Percentiles rank a stretch among this genome's conserved stretches.
Evolutionary conservation across 495 filamentous ascomycete species (phyloP).

Genomic region (Hyaloscypha hepaticicola): DNA sequence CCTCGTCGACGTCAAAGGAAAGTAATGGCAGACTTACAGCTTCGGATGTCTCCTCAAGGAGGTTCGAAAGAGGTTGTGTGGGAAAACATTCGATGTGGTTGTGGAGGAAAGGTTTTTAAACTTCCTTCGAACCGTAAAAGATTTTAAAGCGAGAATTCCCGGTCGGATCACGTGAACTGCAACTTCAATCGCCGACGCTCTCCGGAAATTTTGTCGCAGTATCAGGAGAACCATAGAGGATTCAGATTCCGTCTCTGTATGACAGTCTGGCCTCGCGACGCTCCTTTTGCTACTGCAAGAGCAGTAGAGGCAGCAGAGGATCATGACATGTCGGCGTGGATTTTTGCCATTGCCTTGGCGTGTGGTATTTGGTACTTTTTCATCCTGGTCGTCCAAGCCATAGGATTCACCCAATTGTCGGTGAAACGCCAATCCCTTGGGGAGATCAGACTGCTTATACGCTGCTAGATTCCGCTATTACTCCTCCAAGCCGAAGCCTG

Average conservation of each 20-base stretch:
- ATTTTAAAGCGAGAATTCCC: conserved; percentile 22
- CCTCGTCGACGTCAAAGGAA: conserved; percentile 11
- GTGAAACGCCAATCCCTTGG: conserved; percentile 18
- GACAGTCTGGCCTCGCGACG: neutral
- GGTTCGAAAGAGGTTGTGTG: conserved; percentile 11
- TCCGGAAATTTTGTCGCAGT: conserved; percentile 9
- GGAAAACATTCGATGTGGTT: conserved; percentile 8
- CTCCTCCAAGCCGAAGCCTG: conserved; percentile 41
- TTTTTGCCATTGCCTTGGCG: conserved; percentile 42
- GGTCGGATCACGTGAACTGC: conserved; percentile 15
- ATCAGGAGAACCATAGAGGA: neutral
- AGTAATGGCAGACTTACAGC: conserved; percentile 29
- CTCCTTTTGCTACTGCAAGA: conserved; percentile 17
- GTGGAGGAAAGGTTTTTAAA: neutral
- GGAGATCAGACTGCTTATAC: conserved; percentile 21
- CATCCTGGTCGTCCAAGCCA: conserved; percentile 47
- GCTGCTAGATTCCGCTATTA: conserved; percentile 48
- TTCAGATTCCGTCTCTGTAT: conserved; percentile 9
- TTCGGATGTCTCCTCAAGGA: conserved; percentile 18
- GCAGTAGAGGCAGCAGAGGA: conserved; percentile 6
- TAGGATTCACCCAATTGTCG: conserved; percentile 54
- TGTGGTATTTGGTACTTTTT: conserved; percentile 50
- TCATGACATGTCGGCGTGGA: conserved; percentile 37
- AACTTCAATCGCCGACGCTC: neutral
- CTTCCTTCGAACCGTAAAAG: neutral